Evolutionary conservation across 1,139 yeast genomes (phyloP), one percentile per base, ranked within the genome.

Genomic region (Taphrina flavorubra): DNA sequence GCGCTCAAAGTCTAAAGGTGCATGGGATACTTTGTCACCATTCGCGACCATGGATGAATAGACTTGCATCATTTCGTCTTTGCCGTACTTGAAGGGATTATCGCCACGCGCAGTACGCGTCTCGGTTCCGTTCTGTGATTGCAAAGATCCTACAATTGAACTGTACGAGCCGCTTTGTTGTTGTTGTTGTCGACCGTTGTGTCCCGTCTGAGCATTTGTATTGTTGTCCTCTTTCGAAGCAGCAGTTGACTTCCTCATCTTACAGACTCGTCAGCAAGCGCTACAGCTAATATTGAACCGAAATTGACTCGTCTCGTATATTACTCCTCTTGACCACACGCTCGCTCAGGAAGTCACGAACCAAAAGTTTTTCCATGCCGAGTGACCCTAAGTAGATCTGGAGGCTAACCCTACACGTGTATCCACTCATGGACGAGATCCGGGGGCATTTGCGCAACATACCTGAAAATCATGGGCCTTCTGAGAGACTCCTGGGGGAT

Each of bases 31-130:
- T 13, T 57, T 57, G 25, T 53, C 53, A 6, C 56, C 57, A 10
- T 55, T 49, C 25, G 53, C 47, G n/a, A 57, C 67, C 46, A 63
- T 46, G 11, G 51, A 44, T 2, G 61, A 34, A 34, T 63, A 63
- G 18, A 63, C 67, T n/a, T 63, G 67, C 67, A 63, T 42, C 67
- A 63, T 63, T 39, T 63, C 67, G 14, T 63, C 67, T 36, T 63
- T 63, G 44, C 67, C 67, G 44, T 63, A 63, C n/a, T 37, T 36
- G 36, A 63, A 63, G 3, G 67, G 67, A 44, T 63, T 63, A n/a
- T 63, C 61, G 47, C 56, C 65, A 47, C 56, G 65, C 42, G 56
- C 49, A 25, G 55, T 49, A 31, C 51, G 61, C 20, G 55, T 40
- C 42, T 63, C 61, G 10, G 42, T 37, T 20, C 53, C 61, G 36